phyloP scores from a whole-genome alignment of 306 rosid species.

The Lithocarpus polystachyus region DNA sequence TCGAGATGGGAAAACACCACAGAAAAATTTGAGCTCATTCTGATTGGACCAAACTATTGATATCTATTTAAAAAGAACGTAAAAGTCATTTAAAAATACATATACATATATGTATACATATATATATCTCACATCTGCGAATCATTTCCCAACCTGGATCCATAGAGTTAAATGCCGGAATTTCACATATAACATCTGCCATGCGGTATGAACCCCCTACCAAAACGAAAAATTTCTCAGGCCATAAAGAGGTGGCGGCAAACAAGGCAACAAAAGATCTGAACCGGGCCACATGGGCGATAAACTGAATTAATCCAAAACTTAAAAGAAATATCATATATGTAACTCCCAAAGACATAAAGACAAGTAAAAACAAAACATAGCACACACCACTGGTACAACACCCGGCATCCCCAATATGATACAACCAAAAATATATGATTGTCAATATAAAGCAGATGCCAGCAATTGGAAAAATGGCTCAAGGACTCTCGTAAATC shows the following conservation, averaged over 20 bases:
- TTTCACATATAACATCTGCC: no score
- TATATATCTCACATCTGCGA: no score
- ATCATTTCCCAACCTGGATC: no score
- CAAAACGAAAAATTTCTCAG: no score
- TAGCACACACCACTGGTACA: neutral
- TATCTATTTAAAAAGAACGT: no score
- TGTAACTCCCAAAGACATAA: neutral
- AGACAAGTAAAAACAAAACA: neutral
- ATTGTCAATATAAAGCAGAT: conserved; percentile 16
- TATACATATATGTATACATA: no score
- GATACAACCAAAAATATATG: conserved; percentile 22
- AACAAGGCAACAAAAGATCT: neutral
- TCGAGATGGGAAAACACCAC: no score
- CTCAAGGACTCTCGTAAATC: neutral
- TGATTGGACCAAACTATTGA: no score
- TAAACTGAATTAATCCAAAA: neutral
- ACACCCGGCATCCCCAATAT: conserved; percentile 6
- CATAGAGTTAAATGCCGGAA: no score
- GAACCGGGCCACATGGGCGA: neutral
- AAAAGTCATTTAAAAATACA: no score
- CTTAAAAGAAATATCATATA: neutral
- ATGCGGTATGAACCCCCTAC: no score
- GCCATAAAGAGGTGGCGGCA: neutral
- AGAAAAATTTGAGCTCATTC: no score
- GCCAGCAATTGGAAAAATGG: conserved; percentile 10